Conservation (phyloP, 2,329 filamentous ascomycete species). For the Triangularia verruculosa region DNA sequence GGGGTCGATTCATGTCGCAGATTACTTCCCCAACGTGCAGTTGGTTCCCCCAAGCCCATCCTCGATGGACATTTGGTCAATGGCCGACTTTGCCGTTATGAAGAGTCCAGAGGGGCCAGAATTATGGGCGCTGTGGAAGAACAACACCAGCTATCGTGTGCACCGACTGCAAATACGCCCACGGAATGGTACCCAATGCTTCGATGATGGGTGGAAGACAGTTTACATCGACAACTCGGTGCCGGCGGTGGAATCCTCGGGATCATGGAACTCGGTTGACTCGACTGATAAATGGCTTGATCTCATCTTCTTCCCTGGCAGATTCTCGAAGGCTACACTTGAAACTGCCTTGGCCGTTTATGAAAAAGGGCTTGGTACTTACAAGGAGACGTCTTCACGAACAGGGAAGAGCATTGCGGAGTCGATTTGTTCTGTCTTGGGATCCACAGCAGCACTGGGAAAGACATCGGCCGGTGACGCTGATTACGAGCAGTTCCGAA, state of each 20-base stretch:
- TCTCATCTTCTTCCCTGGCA: slow-evolving; percentile 77
- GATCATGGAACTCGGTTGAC: slow-evolving; percentile 63
- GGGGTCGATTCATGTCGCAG: slow-evolving; percentile 63
- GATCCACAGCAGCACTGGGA: slow-evolving; percentile 64
- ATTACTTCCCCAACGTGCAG: slow-evolving; percentile 62
- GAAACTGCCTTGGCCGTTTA: slow-evolving; percentile 83
- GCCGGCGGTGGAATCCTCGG: slow-evolving; percentile 54
- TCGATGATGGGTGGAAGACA: slow-evolving; percentile 68
- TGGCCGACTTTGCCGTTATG: slow-evolving; percentile 71
- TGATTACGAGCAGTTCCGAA: slow-evolving; percentile 73
- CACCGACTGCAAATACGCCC: slow-evolving; percentile 71
- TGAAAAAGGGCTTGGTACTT: slow-evolving; percentile 56
- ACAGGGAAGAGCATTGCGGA: slow-evolving; percentile 64
- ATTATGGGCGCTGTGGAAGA: slow-evolving; percentile 81
- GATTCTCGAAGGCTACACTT: slow-evolving; percentile 74
- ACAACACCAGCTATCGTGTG: slow-evolving; percentile 73
- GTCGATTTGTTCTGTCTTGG: slow-evolving; percentile 69
- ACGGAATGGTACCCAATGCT: slow-evolving; percentile 58
- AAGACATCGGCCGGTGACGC: slow-evolving; percentile 61
- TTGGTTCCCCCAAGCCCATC: slow-evolving; percentile 68
- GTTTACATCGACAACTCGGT: slow-evolving; percentile 60
- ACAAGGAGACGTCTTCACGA: slow-evolving; percentile 40
- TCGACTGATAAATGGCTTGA: slow-evolving; percentile 82
- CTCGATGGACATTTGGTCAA: slow-evolving; percentile 72
- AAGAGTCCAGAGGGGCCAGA: slow-evolving; percentile 49